phyloP scores from a whole-genome alignment of 2,329 filamentous ascomycete genomes.

The Alternaria sp. region DNA sequence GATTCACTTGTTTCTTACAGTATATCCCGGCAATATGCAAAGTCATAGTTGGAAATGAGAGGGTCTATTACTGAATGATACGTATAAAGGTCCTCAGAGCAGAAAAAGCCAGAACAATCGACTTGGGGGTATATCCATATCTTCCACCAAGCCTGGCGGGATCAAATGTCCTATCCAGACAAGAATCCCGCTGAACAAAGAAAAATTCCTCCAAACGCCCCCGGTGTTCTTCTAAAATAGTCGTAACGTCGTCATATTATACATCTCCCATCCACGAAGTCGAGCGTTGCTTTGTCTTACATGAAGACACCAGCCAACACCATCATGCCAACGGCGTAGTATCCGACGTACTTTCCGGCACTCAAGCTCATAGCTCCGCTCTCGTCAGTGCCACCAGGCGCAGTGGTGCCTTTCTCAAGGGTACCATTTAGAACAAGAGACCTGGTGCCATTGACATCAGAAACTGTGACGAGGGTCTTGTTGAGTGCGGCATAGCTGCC shows the following conservation, averaged over 20 bases:
- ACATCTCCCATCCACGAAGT: not conserved
- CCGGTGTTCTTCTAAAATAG: not conserved
- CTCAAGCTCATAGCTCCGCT: constrained; percentile 28
- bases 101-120: not conserved
- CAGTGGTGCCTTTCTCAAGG: constrained; percentile 64
- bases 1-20: not conserved
- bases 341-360: constrained; percentile 44
- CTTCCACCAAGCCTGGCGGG: not conserved
- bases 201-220: not conserved
- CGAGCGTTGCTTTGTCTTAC: not conserved
- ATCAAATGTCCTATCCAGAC: not conserved
- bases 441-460: constrained; percentile 65
- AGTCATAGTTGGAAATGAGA: not conserved
- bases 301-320: constrained; percentile 39
- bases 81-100: not conserved
- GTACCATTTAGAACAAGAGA: constrained; percentile 79
- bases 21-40: too few relatives aligned
- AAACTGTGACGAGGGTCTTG: constrained; percentile 67
- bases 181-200: not conserved
- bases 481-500: constrained; percentile 65
- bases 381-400: constrained; percentile 46
- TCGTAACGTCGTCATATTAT: constrained; percentile 7
- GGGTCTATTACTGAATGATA: not conserved
- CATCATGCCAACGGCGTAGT: constrained; percentile 48
- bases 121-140: not conserved